Evolutionary conservation across 2,329 filamentous ascomycete species (phyloP).

Genomic region (Metarhizium anisopliae): DNA sequence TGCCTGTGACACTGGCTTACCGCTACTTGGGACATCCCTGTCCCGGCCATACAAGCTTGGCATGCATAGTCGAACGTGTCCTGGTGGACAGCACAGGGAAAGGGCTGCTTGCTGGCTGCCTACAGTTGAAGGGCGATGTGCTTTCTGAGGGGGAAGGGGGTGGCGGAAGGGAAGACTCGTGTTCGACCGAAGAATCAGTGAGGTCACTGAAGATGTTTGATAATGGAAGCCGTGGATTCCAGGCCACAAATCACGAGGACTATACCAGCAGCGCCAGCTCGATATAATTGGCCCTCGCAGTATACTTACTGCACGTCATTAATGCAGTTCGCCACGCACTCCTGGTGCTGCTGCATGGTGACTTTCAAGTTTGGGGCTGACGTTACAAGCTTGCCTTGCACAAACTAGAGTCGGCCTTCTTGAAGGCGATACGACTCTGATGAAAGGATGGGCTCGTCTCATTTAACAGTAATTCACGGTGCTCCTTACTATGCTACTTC

Average conservation of each 20-base stretch:
- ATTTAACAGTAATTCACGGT: background rate
- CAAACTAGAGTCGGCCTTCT: background rate
- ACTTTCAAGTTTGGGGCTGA: background rate
- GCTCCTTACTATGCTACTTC: background rate
- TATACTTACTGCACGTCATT: constrained; percentile 1
- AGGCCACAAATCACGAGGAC: background rate
- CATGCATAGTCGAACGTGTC: background rate
- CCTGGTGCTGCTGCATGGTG: background rate
- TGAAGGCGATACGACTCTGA: background rate
- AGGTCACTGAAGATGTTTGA: background rate
- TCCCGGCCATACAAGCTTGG: background rate
- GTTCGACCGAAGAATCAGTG: background rate
- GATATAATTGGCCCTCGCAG: background rate
- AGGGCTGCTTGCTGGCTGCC: background rate
- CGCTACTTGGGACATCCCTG: constrained; percentile 1
- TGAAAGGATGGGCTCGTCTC: background rate
- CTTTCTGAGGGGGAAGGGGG: background rate
- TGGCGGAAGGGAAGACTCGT: background rate
- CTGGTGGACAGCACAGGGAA: background rate
- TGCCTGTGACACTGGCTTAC: background rate
- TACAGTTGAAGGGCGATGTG: background rate
- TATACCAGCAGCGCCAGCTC: background rate
- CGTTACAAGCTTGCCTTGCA: background rate
- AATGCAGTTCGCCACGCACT: constrained; percentile 2
- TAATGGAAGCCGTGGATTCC: background rate